Conservation (phyloP, 2,329 filamentous ascomycete species). For the Nemania sp. region DNA sequence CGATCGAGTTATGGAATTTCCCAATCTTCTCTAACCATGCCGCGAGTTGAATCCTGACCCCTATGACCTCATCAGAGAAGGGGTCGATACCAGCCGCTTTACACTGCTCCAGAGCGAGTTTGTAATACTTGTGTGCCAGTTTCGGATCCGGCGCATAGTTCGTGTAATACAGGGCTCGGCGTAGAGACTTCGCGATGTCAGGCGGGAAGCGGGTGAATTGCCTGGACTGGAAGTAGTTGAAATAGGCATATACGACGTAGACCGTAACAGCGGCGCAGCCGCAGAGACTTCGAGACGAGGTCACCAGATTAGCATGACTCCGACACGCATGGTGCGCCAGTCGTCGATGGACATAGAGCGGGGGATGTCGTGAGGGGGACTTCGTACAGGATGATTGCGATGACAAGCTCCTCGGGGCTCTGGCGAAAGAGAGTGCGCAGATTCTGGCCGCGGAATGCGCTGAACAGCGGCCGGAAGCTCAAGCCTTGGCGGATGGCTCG, state of each 20-base stretch:
- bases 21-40: constrained; percentile 78
- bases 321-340: not conserved
- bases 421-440: constrained; percentile 46
- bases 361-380: constrained; percentile 41
- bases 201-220: constrained; percentile 67
- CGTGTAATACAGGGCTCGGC: constrained; percentile 84
- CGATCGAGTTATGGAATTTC: constrained; percentile 70
- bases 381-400: constrained; percentile 49
- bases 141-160: constrained; percentile 76
- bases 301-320: constrained; percentile 31
- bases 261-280: constrained; percentile 40
- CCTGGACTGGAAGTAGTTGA: constrained; percentile 58
- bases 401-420: constrained; percentile 50
- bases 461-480: constrained; percentile 43
- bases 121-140: constrained; percentile 82
- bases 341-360: not conserved
- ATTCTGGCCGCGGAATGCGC: constrained; percentile 46
- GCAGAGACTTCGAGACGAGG: constrained; percentile 41
- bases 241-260: constrained; percentile 53
- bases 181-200: constrained; percentile 75
- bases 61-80: constrained; percentile 88
- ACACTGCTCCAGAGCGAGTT: constrained; percentile 75
- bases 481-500: constrained; percentile 42
- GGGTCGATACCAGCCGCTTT: constrained; percentile 78
- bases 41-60: constrained; percentile 82